Base-by-base conservation (phyloP, 768 basidiomycete species). In the Termitomyces bulborhizus region DNA sequence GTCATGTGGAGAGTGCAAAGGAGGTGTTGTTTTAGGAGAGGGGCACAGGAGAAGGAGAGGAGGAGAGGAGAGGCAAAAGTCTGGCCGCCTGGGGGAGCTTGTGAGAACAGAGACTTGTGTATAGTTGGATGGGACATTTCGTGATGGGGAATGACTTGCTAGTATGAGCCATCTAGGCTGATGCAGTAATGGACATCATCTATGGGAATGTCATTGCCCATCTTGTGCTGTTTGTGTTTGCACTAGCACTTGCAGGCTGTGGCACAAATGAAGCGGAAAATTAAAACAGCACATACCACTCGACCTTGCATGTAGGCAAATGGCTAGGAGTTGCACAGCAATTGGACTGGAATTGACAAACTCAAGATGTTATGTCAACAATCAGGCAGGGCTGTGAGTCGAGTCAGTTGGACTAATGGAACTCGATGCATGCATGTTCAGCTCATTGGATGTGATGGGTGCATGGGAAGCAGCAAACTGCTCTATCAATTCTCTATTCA, bases 151-250 rank as follows among this genome's bases (percentile, higher is more conserved):
- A 78, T 57, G 13, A 76, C 71, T 31, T 70, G 75, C 47, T 75
- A 72, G 63, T 78, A 79, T 57, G 73, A 70, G 6, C 74, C 73
- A 32, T 79, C 75, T 18, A 72, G 69, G 51, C 76, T 71, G 51
- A 85, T 75, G 43, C 84, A 76, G 62, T 84, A 88, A 54, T 83
- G 83, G 6, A 84, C 73, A 24, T 87, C 85, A 39, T 88, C 86
- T 65, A 86, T 78, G 31, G 79, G 65, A 61, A 86, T 76, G 57
- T 88, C 87, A 75, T 84, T 84, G 59, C 86, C 83, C 83, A 90
- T 88, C 55, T 90, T 88, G 55, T 86, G 79, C 81, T 90, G 81
- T 65, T 92, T 90, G 57, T 93, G 90, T 61, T 92, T 93, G 46
- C 90, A 74, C 62, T 93, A 91, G 57, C 90, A 76, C 64, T 92